Evolutionary conservation across 495 filamentous ascomycete genomes (phyloP).

Genomic region (Xylona heveae): DNA sequence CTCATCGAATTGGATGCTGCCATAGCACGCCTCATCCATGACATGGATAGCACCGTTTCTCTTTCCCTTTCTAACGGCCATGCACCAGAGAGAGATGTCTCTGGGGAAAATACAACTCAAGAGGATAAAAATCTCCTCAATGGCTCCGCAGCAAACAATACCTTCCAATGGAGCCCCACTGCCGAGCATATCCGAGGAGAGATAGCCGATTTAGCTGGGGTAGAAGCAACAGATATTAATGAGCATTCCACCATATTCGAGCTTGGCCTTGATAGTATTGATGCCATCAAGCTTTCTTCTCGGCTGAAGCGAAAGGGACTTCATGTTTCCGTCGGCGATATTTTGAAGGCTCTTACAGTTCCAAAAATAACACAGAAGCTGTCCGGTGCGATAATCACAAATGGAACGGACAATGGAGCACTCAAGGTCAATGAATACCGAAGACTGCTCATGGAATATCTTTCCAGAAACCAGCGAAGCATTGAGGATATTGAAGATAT

Average conservation of each 20-base stretch:
- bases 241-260: conserved; percentile 36
- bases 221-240: conserved; percentile 24
- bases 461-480: neutral
- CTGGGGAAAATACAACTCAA: too few relatives aligned
- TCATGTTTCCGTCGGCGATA: conserved; percentile 35
- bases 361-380: conserved; percentile 22
- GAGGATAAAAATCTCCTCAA: too few relatives aligned
- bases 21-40: conserved; percentile 11
- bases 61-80: too few relatives aligned
- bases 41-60: neutral
- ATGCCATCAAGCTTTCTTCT: conserved; percentile 45
- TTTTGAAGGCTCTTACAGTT: conserved; percentile 51
- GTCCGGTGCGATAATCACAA: neutral
- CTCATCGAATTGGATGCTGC: conserved; percentile 19
- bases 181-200: conserved; percentile 29
- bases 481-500: conserved; percentile 25
- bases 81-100: too few relatives aligned
- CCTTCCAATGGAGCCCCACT: conserved; percentile 31
- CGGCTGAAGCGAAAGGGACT: conserved; percentile 36
- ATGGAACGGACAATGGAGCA: conserved; percentile 1
- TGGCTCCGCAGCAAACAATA: conserved; percentile 5
- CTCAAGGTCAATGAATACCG: conserved; percentile 3
- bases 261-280: conserved; percentile 48
- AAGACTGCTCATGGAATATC: neutral
- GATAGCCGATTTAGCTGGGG: conserved; percentile 35